Percentiles rank a stretch among this genome's conserved stretches.
phyloP scores from a whole-genome alignment of 2,329 filamentous ascomycete genomes.

The Alternaria gansuensis region DNA sequence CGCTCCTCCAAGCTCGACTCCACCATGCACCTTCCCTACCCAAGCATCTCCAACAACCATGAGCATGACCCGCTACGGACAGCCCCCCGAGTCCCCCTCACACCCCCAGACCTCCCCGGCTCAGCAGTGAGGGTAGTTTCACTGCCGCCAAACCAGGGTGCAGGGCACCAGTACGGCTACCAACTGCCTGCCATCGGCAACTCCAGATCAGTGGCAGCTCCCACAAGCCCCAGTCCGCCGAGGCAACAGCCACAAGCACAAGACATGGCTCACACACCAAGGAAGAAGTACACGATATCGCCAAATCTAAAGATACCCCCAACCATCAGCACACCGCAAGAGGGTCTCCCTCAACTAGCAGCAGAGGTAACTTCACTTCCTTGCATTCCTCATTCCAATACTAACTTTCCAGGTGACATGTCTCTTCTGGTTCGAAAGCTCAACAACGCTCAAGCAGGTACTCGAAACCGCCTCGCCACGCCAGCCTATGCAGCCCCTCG shows the following conservation, averaged over 20 bases:
- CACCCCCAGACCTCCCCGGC: constrained; percentile 46
- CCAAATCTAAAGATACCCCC: constrained; percentile 50
- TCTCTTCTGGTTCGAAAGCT: constrained; percentile 96
- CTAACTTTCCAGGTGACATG: constrained; percentile 77
- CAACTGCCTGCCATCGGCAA: constrained; percentile 50
- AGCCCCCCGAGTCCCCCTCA: constrained; percentile 42
- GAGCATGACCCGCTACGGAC: constrained; percentile 36
- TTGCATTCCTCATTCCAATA: constrained; percentile 6
- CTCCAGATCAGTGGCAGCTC: constrained; percentile 42
- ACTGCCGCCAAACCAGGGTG: constrained; percentile 39
- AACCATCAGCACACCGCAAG: constrained; percentile 52
- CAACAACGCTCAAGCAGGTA: constrained; percentile 77
- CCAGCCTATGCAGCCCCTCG: constrained; percentile 64
- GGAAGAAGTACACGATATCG: constrained; percentile 47
- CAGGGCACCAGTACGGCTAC: constrained; percentile 45
- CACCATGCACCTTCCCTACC: constrained; percentile 49
- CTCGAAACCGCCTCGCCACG: constrained; percentile 65
- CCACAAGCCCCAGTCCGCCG: constrained; percentile 36
- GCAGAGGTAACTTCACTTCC: constrained; percentile 47
- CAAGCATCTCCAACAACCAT: constrained; percentile 34
- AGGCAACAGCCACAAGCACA: constrained; percentile 31
- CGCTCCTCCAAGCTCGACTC: constrained; percentile 41
- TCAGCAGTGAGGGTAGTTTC: constrained; percentile 48
- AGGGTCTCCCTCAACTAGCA: constrained; percentile 53
- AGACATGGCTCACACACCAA: constrained; percentile 36